Evolutionary conservation across 2,329 filamentous ascomycete species (phyloP), one percentile per base, ranked within the genome.

Genomic region (Pseudophaeomoniella oleicola): DNA sequence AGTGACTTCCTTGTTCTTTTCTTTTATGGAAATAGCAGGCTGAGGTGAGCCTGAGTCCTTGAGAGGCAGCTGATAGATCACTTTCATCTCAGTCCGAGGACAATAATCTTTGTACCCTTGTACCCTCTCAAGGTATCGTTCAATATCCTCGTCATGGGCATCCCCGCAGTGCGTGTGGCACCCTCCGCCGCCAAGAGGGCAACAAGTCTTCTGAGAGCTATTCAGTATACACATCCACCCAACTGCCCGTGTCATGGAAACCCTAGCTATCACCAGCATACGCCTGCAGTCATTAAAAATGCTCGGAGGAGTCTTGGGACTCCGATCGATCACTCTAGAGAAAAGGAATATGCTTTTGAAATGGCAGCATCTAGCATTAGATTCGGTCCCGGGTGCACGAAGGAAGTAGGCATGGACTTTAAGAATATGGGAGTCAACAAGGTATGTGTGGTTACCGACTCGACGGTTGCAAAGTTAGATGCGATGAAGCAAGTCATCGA

Each of bases 271-370:
- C 81, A 88, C 48, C 77, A 87, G 46, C 53, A 61, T 45, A 56
- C 55, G 4, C 56, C 62, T 0, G 53, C 62, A 2, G 57, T 66
- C 4, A 53, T 68, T 30, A 66, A 67, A 46, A 70, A 72, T 60
- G 70, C 69, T 29, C 67, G 68, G 30, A 61, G 72, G 30, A 65
- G 71, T 41, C 62, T 87, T 41, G 86, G 84, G n/a, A 88, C 84
- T 0, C 84, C 87, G 0, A 63, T 81, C 17, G 78, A 85, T 50
- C 61, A 69, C 5, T 70, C 72, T 2, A 72, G 76, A 44, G 73
- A 86, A 51, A 94, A 92, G 56, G 90, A 98, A 57, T 98, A 98
- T 62, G 90, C 90, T 11, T 98, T 98, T 54, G 90, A 98, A 58
- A 93, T 98, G 88, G 90, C 90, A 0, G 86, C 90, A 2, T 93